These are phyloP conservation scores for Sclerotinia sclerotiorum DNA, from an alignment of 2,329 filamentous ascomycete genomes.

Conservation along the genomic window DNA sequence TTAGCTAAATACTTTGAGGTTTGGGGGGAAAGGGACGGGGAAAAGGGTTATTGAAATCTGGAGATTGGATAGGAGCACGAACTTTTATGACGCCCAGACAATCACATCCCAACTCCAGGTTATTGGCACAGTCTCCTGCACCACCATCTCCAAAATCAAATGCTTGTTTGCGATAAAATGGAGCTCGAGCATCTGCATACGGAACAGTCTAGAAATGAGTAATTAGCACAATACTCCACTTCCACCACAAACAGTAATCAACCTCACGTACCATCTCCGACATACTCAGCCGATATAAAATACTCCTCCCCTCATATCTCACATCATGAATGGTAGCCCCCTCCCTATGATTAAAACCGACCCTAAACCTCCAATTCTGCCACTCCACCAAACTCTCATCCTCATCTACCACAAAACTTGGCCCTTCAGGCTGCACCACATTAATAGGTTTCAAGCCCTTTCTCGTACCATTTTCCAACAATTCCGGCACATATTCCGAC, in stretches of 20 bases:
- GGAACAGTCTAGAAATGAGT: not conserved
- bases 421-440: constrained; percentile 61
- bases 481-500: constrained; percentile 44
- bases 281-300: constrained; percentile 58
- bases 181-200: constrained; percentile 53
- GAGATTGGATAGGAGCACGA: not conserved
- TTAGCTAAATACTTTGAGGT: not conserved
- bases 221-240: not conserved
- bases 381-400: constrained; percentile 47
- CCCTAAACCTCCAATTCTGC: constrained; percentile 62
- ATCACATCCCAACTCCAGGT: constrained; percentile 66
- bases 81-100: constrained; percentile 60
- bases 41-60: not conserved
- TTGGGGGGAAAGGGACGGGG: too few species aligned
- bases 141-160: constrained; percentile 70
- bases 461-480: constrained; percentile 44
- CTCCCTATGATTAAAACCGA: constrained; percentile 61
- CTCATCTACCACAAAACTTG: constrained; percentile 54
- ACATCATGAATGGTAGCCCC: constrained; percentile 62
- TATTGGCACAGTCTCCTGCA: constrained; percentile 63
- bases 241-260: not conserved
- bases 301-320: constrained; percentile 56
- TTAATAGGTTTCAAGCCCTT: constrained; percentile 59
- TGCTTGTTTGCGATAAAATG: constrained; percentile 65
- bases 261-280: constrained; percentile 52